These are phyloP conservation scores for Annulohypoxylon bovei DNA, from an alignment of 495 filamentous ascomycete species.

Conservation along the genomic window DNA sequence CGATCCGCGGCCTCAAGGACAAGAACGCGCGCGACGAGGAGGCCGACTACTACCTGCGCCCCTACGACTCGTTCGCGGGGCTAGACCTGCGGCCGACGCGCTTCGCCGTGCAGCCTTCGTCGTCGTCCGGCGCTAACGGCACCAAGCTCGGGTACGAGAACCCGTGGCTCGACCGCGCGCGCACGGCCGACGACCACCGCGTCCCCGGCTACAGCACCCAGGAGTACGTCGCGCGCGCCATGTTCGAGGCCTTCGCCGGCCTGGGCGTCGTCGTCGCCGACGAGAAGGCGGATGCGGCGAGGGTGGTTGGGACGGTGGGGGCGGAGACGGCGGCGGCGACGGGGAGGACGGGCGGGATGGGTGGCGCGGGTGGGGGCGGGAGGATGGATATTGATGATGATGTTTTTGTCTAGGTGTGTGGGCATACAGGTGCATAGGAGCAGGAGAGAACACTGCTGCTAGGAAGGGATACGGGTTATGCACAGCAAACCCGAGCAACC, in stretches of 20 bases:
- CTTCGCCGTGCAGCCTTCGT: constrained; percentile 64
- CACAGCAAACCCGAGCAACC: not conserved
- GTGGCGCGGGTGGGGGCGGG: not conserved
- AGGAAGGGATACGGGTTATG: not conserved
- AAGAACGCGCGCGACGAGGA: constrained; percentile 50
- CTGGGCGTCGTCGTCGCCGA: constrained; percentile 84
- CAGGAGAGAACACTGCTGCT: too few species aligned
- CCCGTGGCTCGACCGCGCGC: constrained; percentile 69
- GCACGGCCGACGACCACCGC: constrained; percentile 66
- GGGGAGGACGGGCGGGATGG: constrained; percentile 22
- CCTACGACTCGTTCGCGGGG: constrained; percentile 91
- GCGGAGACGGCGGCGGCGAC: constrained; percentile 51
- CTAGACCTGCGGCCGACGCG: constrained; percentile 72
- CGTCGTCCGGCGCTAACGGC: not conserved
- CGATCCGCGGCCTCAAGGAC: constrained; percentile 82
- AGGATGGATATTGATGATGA: constrained; percentile 61
- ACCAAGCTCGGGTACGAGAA: constrained; percentile 65
- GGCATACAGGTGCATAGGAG: not conserved
- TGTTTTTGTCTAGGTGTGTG: constrained; percentile 45
- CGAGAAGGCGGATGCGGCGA: constrained; percentile 64
- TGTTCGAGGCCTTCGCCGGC: constrained; percentile 91
- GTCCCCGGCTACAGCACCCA: constrained; percentile 84
- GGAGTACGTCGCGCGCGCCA: constrained; percentile 80
- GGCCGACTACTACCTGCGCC: constrained; percentile 54
- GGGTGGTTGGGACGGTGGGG: constrained; percentile 48